Evolutionary conservation across 768 basidiomycete species (phyloP).

Genomic region (Leucocoprinus sp.): DNA sequence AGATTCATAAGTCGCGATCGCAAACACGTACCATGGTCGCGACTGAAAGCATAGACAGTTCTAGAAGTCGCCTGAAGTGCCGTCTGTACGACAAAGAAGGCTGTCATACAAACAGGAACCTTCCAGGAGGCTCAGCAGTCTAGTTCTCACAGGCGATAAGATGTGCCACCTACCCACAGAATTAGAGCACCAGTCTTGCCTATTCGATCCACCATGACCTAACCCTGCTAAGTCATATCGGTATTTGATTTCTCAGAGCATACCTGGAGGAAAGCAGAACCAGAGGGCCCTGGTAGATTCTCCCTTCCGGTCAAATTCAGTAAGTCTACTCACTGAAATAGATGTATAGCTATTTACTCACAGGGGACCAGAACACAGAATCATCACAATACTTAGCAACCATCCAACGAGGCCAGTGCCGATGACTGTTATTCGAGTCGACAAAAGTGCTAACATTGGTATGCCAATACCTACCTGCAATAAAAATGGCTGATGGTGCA

Average conservation of each 20-base stretch:
- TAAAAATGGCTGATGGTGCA: constrained; percentile 54
- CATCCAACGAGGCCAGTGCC: constrained; percentile 76
- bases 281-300: constrained; percentile 60
- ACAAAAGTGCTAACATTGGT: background rate
- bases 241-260: background rate
- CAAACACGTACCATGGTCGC: constrained; percentile 50
- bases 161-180: constrained; percentile 50
- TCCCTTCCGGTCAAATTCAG: constrained; percentile 29
- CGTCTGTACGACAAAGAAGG: constrained; percentile 79
- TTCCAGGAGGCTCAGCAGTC: constrained; percentile 15
- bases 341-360: constrained; percentile 25
- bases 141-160: background rate
- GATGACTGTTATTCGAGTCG: constrained; percentile 36
- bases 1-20: too few species aligned
- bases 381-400: constrained; percentile 79
- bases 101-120: constrained; percentile 75
- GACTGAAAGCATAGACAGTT: constrained; percentile 78
- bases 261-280: constrained; percentile 65
- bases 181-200: constrained; percentile 70
- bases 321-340: background rate
- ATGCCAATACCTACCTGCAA: constrained; percentile 32
- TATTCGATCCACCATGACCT: constrained; percentile 72
- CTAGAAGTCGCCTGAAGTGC: constrained; percentile 79
- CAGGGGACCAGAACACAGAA: constrained; percentile 79
- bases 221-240: background rate